Conservation (phyloP, 345 rosid species). For the Eucalyptus caleyi region DNA sequence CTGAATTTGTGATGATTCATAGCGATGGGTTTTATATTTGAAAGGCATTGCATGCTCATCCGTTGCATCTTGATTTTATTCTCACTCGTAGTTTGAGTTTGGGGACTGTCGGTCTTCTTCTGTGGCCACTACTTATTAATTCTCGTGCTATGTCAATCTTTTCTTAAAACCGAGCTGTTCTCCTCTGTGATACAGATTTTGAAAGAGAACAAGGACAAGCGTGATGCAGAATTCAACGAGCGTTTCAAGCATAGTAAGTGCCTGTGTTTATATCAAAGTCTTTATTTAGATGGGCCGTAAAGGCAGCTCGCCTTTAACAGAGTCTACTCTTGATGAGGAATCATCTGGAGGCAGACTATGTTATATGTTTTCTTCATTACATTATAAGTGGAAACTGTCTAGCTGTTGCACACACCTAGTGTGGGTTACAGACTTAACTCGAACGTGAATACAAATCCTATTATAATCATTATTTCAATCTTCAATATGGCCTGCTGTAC, state of each 20-base stretch:
- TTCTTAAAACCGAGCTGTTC: background rate
- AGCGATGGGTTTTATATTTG: background rate
- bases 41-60: background rate
- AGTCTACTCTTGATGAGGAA: background rate
- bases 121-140: background rate
- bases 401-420: background rate
- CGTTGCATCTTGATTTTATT: background rate
- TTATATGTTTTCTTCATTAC: background rate
- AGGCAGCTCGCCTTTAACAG: background rate
- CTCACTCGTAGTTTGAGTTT: background rate
- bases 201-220: constrained; percentile 94
- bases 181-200: constrained; percentile 35
- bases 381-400: background rate
- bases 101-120: background rate
- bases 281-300: background rate
- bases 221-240: constrained; percentile 91
- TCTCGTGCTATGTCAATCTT: background rate
- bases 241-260: constrained; percentile 91
- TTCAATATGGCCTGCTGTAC: background rate
- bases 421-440: background rate
- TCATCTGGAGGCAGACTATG: background rate
- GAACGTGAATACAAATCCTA: background rate
- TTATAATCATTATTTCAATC: background rate
- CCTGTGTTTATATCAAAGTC: background rate
- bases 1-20: background rate